Conservation (phyloP, 768 basidiomycete species). For the Holtermannia corniformis region DNA sequence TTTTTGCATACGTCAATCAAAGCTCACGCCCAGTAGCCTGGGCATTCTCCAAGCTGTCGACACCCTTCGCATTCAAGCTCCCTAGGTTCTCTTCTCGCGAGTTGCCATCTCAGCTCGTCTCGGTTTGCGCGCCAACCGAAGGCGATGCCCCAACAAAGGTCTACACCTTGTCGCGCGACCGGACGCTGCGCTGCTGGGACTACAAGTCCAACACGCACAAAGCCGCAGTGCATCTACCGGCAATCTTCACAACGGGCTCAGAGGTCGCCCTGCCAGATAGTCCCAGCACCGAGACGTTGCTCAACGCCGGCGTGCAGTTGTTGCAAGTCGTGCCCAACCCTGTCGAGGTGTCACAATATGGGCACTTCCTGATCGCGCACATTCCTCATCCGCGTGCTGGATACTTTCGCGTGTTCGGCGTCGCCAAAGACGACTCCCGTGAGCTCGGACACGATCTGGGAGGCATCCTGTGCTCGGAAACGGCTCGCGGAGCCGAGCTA, state of each 20-base stretch:
- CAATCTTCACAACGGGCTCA: background rate
- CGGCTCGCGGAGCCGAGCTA: conserved; percentile 29
- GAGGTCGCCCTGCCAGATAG: background rate
- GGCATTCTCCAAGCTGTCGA: background rate
- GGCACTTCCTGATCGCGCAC: conserved; percentile 60
- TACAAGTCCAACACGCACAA: conserved; percentile 17
- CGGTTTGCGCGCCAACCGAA: conserved; percentile 6
- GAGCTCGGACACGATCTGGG: conserved; percentile 16
- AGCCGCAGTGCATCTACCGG: conserved; percentile 41
- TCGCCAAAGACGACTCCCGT: conserved; percentile 5
- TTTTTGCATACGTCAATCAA: too few species aligned
- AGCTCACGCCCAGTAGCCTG: too few species aligned
- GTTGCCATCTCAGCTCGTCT: conserved; percentile 17
- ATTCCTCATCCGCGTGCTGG: conserved; percentile 66
- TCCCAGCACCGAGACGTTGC: background rate
- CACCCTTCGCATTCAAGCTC: background rate
- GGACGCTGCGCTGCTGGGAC: conserved; percentile 76
- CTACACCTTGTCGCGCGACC: conserved; percentile 81
- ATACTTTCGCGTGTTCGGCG: conserved; percentile 55
- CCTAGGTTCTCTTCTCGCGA: conserved; percentile 22
- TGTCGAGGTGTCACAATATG: conserved; percentile 34
- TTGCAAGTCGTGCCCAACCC: conserved; percentile 51
- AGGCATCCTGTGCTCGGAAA: conserved; percentile 29
- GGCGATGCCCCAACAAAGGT: conserved; percentile 2
- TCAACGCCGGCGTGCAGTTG: conserved; percentile 46